Evolutionary conservation across 257 asterid species (phyloP), one percentile per base, ranked within the genome.

Genomic region (Fraxinus cuspidata): DNA sequence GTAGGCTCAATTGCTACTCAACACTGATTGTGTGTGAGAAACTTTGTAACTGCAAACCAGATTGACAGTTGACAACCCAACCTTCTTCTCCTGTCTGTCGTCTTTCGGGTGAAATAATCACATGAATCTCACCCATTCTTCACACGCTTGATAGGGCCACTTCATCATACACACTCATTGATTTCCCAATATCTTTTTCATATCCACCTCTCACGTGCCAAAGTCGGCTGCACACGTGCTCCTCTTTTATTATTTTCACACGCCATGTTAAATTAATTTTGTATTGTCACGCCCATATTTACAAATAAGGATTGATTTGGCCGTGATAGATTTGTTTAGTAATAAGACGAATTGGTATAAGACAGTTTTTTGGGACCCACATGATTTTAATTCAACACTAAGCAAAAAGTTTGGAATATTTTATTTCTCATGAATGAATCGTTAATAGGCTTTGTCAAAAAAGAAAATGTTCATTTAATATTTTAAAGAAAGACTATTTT

Each of bases 101-200:
- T 40, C 89, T 83, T 85, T 83, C 74, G 81, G 87, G 80, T 79
- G 84, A 81, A 80, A 34, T 74, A 80, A 70, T 89, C 94, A 88
- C 96, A 92, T 89, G 95, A 85, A 70, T 89, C 95, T 91, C 96
- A 92, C 89, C 86, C 92, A 42, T 69, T 51, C 80, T 67, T 77
- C 91, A 79, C 92, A 87, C 92, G 91, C 87, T 84, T 28, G 32
- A 73, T 13, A 16, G 84, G 82, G 29, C 83, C 85, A 77, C 74
- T 32, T 72, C 77, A 80, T 75, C 75, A n/a, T 76, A 38, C 70
- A 42, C 65, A 53, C 49, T 71, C 32, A 65, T 79, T 82, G 60
- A 66, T 23, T 71, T 34, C 77, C 71, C 13, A 74, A 77, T 77
- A 63, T 58, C 79, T 73, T 25, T 44, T 63, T 34, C 66, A 28